These are phyloP conservation scores for Leucoagaricus sp. DNA, from an alignment of 1,284 basidiomycete genomes.

Conservation along the genomic window DNA sequence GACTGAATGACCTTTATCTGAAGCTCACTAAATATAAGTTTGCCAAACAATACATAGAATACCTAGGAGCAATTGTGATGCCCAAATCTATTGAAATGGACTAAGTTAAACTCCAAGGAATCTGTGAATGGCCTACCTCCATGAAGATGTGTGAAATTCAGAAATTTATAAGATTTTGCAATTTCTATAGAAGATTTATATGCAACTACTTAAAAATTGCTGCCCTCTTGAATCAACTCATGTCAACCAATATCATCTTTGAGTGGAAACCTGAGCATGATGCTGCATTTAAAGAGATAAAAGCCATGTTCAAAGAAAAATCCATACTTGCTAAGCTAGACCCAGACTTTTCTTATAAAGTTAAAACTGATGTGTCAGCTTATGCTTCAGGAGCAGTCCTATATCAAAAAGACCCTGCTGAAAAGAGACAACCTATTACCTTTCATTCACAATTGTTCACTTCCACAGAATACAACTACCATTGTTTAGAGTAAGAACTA, in stretches of 20 bases:
- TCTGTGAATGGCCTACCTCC: slow-evolving; percentile 32
- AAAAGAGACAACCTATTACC: too few species aligned
- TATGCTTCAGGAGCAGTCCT: slow-evolving; percentile 1
- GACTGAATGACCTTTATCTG: slow-evolving; percentile 10
- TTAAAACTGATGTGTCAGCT: slow-evolving; percentile 9
- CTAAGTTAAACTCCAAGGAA: slow-evolving; percentile 11
- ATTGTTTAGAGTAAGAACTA: too few species aligned
- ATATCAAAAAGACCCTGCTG: too few species aligned
- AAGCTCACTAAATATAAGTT: slow-evolving; percentile 8
- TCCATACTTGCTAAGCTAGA: background rate
- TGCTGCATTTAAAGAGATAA: slow-evolving; percentile 2
- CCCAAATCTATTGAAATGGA: background rate
- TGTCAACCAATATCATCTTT: slow-evolving; percentile 3
- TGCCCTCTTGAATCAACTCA: background rate
- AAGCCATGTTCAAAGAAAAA: background rate
- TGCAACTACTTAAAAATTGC: slow-evolving; percentile 1
- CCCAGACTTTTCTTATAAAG: background rate
- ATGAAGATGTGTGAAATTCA: slow-evolving; percentile 21
- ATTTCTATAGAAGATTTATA: slow-evolving; percentile 4
- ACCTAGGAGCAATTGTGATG: background rate
- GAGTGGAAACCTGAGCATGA: background rate
- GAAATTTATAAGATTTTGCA: slow-evolving; percentile 26
- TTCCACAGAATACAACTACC: too few species aligned
- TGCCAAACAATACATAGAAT: slow-evolving; percentile 5
- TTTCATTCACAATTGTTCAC: too few species aligned